Base-by-base conservation (phyloP, 441 rosid species). In the Kokia cookei region DNA sequence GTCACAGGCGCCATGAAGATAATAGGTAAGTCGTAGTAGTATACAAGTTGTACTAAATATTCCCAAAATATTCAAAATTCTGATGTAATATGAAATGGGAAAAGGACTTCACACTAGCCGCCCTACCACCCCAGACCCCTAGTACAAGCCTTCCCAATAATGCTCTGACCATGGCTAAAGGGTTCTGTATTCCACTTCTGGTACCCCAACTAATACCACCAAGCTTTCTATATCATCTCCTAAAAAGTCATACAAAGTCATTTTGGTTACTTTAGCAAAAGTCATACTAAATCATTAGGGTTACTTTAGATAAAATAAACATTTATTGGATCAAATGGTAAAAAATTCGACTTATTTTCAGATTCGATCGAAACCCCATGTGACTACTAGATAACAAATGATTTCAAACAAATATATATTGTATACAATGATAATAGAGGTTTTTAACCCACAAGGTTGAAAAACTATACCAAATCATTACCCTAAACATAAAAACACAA, bases 41-140 rank as follows among this genome's bases (percentile, higher is more conserved):
- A 26, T 19, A 43, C 6, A 15, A 27, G 11, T 11, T 1, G 19
- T 54, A 2, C 61, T 24, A 19, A n/a, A 40, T 32, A 51, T 72
- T 37, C 67, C 74, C 55, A 51, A 26, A 54, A 45, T 3, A 35
- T 54, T 54, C 15, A 59, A 78, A 77, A 68, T 74, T 65, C 80
- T 72, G 87, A 79, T 82, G 71, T 27, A 35, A 62, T 75, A 77
- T 79, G 80, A 77, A 80, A 62, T 65, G 62, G 43, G 85, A 86
- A 76, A 84, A 64, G 19, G 89, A 87, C 87, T 61, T 79, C 72
- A 81, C 86, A 80, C 78, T 67, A 71, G 85, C 83, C 81, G 78
- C 75, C 82, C 83, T 58, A 73, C 24, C 50, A 60, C 19, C 19
- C 19, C 42, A 29, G 10, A 29, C 40, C n/a, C 60, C 59, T 5